Percentiles rank a stretch among this genome's conserved stretches.
Evolutionary conservation across 768 basidiomycete genomes (phyloP).

Genomic region (Boletales sp.): DNA sequence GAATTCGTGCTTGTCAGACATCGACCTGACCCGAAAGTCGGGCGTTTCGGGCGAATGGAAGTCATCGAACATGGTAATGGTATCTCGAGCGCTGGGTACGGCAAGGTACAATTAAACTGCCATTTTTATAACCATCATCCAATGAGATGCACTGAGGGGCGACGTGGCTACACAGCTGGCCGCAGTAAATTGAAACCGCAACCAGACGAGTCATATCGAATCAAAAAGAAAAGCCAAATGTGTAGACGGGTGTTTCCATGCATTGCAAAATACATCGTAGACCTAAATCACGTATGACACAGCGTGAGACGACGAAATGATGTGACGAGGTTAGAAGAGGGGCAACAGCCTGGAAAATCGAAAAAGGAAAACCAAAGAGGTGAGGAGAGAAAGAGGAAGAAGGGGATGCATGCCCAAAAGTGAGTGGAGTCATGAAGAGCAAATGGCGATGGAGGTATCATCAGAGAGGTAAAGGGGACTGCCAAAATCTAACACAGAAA

Average conservation of each 20-base stretch:
- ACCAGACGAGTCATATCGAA: background rate
- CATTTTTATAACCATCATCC: slow-evolving; percentile 9
- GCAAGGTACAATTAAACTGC: background rate
- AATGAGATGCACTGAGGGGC: slow-evolving; percentile 3
- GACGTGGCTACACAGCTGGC: slow-evolving; percentile 19
- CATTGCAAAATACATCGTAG: slow-evolving; percentile 38
- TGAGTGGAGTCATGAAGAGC: slow-evolving; percentile 25
- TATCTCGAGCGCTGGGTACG: no score
- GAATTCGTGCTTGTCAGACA: slow-evolving; percentile 49
- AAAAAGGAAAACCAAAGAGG: slow-evolving; percentile 19
- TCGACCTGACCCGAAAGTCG: slow-evolving; percentile 55
- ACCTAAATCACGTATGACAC: slow-evolving; percentile 40
- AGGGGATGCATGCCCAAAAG: slow-evolving; percentile 23
- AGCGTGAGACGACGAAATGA: slow-evolving; percentile 34
- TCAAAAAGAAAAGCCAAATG: background rate
- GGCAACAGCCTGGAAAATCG: slow-evolving; percentile 31
- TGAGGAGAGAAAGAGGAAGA: slow-evolving; percentile 9
- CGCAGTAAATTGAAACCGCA: slow-evolving; percentile 4
- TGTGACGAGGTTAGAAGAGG: slow-evolving; percentile 30
- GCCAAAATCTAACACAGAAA: slow-evolving; percentile 58
- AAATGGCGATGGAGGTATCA: slow-evolving; percentile 64
- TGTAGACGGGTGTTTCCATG: slow-evolving; percentile 29
- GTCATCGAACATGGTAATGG: slow-evolving; percentile 16
- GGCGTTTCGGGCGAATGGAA: slow-evolving; percentile 40
- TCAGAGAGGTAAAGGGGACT: slow-evolving; percentile 66